Percentiles rank a stretch among this genome's conserved stretches.
phyloP scores from a whole-genome alignment of 176 grass and related monocot genomes.

The Miscanthus lutarioriparius region DNA sequence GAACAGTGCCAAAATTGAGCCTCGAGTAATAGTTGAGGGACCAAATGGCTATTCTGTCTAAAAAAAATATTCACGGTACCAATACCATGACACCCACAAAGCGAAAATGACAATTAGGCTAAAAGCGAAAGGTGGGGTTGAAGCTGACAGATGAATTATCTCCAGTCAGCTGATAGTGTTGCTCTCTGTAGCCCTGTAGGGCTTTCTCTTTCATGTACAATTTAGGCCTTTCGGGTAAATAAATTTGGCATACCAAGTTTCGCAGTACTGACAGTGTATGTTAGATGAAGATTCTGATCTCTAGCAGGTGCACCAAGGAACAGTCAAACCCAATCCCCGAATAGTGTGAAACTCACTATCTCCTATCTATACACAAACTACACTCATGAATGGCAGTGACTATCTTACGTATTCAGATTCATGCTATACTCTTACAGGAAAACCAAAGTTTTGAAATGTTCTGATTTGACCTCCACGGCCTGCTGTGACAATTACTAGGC shows the following conservation, averaged over 20 bases:
- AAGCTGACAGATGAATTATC: slow-evolving; percentile 30
- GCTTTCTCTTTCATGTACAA: slow-evolving; percentile 55
- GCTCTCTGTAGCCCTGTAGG: slow-evolving; percentile 24
- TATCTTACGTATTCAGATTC: slow-evolving; percentile 16
- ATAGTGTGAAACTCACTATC: slow-evolving; percentile 37
- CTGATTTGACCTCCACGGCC: slow-evolving; percentile 74
- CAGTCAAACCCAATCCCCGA: slow-evolving; percentile 39
- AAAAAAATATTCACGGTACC: no score
- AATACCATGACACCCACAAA: no score
- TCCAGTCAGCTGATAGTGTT: slow-evolving; percentile 40
- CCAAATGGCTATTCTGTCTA: no score
- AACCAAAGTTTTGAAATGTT: slow-evolving; percentile 96
- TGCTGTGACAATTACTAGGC: slow-evolving; percentile 84
- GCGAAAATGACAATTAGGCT: no score
- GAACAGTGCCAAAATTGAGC: no score
- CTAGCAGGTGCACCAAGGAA: slow-evolving; percentile 36
- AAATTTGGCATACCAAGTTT: slow-evolving; percentile 37
- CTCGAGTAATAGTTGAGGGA: no score
- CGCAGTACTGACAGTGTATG: slow-evolving; percentile 39
- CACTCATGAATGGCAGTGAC: slow-evolving; percentile 32
- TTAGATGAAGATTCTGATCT: slow-evolving; percentile 44
- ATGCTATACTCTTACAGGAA: slow-evolving; percentile 75
- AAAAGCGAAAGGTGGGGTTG: background rate
- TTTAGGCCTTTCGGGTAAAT: slow-evolving; percentile 37
- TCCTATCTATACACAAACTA: slow-evolving; percentile 63